Base-by-base conservation (phyloP, 1,284 basidiomycete genomes). In the Ustilago xerochloae region DNA sequence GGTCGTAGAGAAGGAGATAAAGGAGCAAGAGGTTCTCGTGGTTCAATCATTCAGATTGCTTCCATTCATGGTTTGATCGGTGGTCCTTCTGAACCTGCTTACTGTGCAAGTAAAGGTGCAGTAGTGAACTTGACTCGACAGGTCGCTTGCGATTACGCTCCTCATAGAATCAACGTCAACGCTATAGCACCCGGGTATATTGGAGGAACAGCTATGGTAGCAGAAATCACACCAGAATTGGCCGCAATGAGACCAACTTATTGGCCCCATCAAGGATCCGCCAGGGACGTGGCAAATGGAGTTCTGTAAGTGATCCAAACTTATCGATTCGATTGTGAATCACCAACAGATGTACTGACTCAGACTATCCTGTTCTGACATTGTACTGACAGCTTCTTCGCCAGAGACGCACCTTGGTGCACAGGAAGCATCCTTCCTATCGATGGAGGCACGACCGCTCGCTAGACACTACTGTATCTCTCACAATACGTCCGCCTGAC, bases 361-460 rank as follows among this genome's bases (percentile, higher is more conserved):
- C n/a, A n/a, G n/a, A n/a, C n/a, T n/a, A n/a, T n/a, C n/a, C n/a
- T n/a, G n/a, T n/a, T n/a, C n/a, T n/a, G 20, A 33, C 15, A 6
- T n/a, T n/a, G n/a, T n/a, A n/a, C n/a, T n/a, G n/a, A 28, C 49
- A 69, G 66, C 33, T 68, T 64, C 57, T 71, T 75, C 35, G 69
- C 63, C 2, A 49, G 73, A 29, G 73, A 75, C 43, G 63, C 73
- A 2, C 73, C 68, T 2, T 75, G 66, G 67, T 67, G 57, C 28
- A 75, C 73, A 4, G 73, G 73, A 10, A 70, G 62, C 61, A 75
- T 72, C 39, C 33, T 75, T 7, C 59, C 73, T n/a, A 65, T 75
- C 28, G 68, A 75, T 24, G 73, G 73, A 26, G 73, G 67, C 29
- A 75, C 73, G 13, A 75, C 73, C 18, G 73, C 73, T 9, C 66